phyloP scores from a whole-genome alignment of 371 early-diverging fungal genomes.

The Mucor saturninus region DNA sequence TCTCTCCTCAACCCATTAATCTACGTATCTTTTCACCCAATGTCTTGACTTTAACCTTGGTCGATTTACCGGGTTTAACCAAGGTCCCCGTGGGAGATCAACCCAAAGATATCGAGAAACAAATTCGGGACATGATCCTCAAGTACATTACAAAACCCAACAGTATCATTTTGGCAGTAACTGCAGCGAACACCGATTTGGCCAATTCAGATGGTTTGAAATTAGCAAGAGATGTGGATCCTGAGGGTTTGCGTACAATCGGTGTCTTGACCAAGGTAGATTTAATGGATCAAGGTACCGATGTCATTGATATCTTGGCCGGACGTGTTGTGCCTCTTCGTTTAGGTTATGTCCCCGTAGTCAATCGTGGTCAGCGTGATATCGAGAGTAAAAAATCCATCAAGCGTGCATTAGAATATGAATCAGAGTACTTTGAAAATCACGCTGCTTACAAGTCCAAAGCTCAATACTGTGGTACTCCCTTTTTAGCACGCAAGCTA shows the following conservation, averaged over 20 bases:
- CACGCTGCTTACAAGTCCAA: constrained; percentile 94
- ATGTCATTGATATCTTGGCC: constrained; percentile 98
- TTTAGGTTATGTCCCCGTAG: constrained; percentile 93
- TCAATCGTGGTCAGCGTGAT: constrained; percentile 97
- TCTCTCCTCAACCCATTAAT: constrained; percentile 95
- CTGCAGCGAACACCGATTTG: constrained; percentile 97
- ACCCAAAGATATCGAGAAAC: constrained; percentile 98
- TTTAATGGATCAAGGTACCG: constrained; percentile 99
- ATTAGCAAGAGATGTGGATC: constrained; percentile 96
- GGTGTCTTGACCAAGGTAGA: constrained; percentile 99
- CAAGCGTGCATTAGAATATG: constrained; percentile 83
- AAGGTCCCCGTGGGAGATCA: constrained; percentile 98
- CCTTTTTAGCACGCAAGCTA: constrained; percentile 93
- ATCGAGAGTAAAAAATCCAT: constrained; percentile 94
- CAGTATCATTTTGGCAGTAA: constrained; percentile 97
- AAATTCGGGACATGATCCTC: constrained; percentile 95
- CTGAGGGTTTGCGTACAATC: constrained; percentile 96
- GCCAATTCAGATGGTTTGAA: constrained; percentile 99
- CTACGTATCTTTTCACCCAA: constrained; percentile 93
- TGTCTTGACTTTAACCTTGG: constrained; percentile 95
- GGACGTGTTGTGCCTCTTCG: constrained; percentile 94
- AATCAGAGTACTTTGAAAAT: constrained; percentile 91
- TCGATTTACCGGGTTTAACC: constrained; percentile 98
- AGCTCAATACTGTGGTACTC: constrained; percentile 98
- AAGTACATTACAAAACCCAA: constrained; percentile 95